Evolutionary conservation across 805 yeast species (phyloP).

Genomic region (Nakazawaea wyomingensis): DNA sequence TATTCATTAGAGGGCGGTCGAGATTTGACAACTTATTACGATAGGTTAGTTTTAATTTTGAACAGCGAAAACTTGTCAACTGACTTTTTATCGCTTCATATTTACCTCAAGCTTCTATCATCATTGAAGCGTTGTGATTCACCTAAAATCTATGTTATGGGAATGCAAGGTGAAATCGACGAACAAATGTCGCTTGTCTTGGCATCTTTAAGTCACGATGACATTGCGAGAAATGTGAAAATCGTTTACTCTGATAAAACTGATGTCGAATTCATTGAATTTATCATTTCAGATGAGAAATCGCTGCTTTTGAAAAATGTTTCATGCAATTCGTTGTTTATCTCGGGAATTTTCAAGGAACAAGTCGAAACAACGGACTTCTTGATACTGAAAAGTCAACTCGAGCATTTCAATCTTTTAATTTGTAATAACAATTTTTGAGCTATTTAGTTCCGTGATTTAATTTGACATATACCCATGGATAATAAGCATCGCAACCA

Average conservation of each 20-base stretch:
- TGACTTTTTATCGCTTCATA: constrained; percentile 5
- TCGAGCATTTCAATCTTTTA: constrained; percentile 1
- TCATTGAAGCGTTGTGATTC: neutral
- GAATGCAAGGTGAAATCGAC: neutral
- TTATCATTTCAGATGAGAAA: neutral
- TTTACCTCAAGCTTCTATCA: constrained; percentile 1
- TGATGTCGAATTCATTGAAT: constrained; percentile 1
- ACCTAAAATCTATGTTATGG: neutral
- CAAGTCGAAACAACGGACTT: neutral
- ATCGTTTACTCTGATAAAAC: neutral
- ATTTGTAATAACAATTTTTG: neutral
- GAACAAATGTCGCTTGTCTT: neutral
- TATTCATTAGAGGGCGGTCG: neutral
- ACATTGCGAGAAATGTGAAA: neutral
- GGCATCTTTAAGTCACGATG: neutral
- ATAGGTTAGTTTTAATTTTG: neutral
- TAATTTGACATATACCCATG: too few species aligned
- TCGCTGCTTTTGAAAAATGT: neutral
- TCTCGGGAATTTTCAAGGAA: neutral
- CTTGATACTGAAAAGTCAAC: constrained; percentile 4
- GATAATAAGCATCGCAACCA: too few species aligned
- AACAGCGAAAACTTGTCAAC: neutral
- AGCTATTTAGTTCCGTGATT: neutral
- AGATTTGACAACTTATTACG: neutral
- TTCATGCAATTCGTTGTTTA: neutral